phyloP scores from a whole-genome alignment of 176 grass and related monocot species.

The Aechmea fasciata region DNA sequence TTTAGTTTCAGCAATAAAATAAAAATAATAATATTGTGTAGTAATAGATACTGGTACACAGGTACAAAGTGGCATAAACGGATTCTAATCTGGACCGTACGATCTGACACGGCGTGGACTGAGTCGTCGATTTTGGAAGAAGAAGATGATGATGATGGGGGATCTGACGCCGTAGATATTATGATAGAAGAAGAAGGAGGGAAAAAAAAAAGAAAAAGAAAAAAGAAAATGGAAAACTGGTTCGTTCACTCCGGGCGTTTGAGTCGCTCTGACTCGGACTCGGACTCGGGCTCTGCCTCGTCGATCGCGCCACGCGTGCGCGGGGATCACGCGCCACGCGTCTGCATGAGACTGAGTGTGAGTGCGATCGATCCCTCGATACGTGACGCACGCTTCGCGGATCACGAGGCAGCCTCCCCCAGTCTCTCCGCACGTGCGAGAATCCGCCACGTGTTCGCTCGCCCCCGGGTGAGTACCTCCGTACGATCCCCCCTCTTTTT shows the following conservation, averaged over 20 bases:
- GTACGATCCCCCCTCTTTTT: too few species aligned
- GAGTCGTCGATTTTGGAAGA: too few species aligned
- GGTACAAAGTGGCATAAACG: too few species aligned
- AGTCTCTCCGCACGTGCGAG: slow-evolving; percentile 14
- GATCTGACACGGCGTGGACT: neutral
- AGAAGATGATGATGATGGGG: too few species aligned
- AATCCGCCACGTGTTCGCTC: slow-evolving; percentile 27
- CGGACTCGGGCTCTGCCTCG: neutral
- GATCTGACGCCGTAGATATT: neutral
- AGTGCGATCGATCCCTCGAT: neutral
- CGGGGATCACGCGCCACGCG: slow-evolving; percentile 1
- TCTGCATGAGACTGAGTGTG: neutral
- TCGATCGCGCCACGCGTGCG: neutral
- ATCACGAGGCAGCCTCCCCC: neutral
- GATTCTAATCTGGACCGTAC: neutral
- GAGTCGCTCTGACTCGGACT: neutral
- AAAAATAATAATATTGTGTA: too few species aligned
- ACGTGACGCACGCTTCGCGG: neutral
- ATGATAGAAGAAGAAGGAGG: slow-evolving; percentile 5
- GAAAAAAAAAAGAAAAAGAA: too few species aligned
- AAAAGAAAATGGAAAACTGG: slow-evolving; percentile 7
- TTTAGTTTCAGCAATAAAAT: too few species aligned
- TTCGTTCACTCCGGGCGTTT: slow-evolving; percentile 25
- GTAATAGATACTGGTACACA: too few species aligned
- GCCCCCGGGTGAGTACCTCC: slow-evolving; percentile 6